Evolutionary conservation across 176 grass and related monocot genomes (phyloP).

Genomic region (Eragrostis nindensis): DNA sequence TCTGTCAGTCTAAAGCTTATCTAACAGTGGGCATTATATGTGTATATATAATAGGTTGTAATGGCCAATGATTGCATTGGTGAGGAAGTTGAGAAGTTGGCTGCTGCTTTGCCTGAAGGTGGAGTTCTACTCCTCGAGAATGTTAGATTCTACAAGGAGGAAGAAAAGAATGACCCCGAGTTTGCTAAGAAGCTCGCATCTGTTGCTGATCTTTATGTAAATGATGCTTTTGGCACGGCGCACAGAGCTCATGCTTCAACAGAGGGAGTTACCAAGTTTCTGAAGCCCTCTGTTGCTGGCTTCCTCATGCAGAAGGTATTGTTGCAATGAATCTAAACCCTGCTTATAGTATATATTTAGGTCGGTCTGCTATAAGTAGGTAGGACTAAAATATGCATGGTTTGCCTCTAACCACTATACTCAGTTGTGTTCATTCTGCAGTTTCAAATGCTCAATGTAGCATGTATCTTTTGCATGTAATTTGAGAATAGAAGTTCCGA

Average conservation of each 20-base stretch:
- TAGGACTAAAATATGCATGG: not conserved
- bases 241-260: constrained; percentile 96
- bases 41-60: constrained; percentile 62
- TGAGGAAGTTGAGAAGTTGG: constrained; percentile 82
- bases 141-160: constrained; percentile 94
- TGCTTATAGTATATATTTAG: not conserved
- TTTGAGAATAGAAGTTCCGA: too few relatives aligned
- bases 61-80: constrained; percentile 90
- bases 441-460: not conserved
- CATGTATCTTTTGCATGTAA: not conserved
- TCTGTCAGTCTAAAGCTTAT: not conserved
- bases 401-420: not conserved
- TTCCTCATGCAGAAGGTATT: constrained; percentile 99
- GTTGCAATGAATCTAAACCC: not conserved
- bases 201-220: constrained; percentile 95
- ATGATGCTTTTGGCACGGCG: constrained; percentile 88
- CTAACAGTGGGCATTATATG: not conserved
- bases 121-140: constrained; percentile 97
- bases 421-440: not conserved
- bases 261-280: constrained; percentile 89
- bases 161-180: constrained; percentile 96
- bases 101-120: constrained; percentile 71
- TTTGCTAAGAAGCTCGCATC: constrained; percentile 93
- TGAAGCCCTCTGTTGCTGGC: constrained; percentile 91
- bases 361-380: not conserved